Evolutionary conservation across 164 flowering plant species (phyloP).

Genomic region (Euptelea pleiosperma): DNA sequence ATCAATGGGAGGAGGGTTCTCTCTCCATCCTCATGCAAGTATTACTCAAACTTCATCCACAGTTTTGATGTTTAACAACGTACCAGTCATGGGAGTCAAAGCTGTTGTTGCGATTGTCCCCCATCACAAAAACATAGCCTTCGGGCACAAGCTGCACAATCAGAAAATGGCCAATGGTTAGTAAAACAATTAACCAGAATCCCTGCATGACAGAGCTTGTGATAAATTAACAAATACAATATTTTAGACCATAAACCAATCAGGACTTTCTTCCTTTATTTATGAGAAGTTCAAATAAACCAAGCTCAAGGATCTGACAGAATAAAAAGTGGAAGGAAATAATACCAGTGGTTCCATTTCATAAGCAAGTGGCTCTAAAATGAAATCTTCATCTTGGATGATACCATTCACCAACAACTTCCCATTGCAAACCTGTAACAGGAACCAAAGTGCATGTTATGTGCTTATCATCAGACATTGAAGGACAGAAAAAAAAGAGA

Average conservation of each 20-base stretch:
- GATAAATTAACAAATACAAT: too few relatives aligned
- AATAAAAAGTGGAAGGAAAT: neutral
- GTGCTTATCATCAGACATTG: neutral
- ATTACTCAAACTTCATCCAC: neutral
- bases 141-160: constrained; percentile 73
- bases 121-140: constrained; percentile 87
- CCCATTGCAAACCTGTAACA: constrained; percentile 67
- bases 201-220: neutral
- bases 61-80: constrained; percentile 8
- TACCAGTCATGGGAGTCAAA: constrained; percentile 92
- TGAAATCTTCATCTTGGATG: constrained; percentile 69
- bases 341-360: constrained; percentile 67
- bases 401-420: constrained; percentile 74
- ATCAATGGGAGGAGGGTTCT: too few relatives aligned
- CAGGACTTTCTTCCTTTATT: too few relatives aligned
- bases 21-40: neutral
- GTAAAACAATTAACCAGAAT: neutral
- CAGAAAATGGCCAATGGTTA: neutral
- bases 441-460: neutral
- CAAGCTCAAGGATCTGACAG: constrained; percentile 11
- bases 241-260: too few relatives aligned
- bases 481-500: neutral
- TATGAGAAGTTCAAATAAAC: too few relatives aligned
- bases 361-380: constrained; percentile 81
- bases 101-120: constrained; percentile 92